Percentiles rank a stretch among this genome's conserved stretches.
phyloP scores from a whole-genome alignment of 73 alveolate genomes.

The Tetrahymena borealis region DNA sequence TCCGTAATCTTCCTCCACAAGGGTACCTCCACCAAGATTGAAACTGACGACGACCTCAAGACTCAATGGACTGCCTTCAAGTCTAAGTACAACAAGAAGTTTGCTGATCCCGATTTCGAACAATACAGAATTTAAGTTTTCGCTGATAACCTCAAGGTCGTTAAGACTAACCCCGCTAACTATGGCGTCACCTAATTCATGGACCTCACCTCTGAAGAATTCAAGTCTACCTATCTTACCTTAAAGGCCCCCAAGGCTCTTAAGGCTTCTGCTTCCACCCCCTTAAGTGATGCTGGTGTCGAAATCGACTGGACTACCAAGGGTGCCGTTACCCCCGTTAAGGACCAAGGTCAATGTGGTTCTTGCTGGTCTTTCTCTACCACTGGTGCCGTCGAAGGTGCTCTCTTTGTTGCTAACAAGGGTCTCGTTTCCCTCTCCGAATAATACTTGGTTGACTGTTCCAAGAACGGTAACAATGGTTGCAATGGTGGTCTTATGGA shows the following conservation, averaged over 20 bases:
- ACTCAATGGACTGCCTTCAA: not conserved
- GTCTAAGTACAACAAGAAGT: not conserved
- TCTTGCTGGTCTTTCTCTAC: constrained; percentile 79
- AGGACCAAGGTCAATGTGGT: constrained; percentile 77
- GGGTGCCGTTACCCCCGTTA: constrained; percentile 62
- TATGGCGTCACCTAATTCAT: constrained; percentile 25
- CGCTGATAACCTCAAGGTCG: not conserved
- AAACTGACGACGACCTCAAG: not conserved
- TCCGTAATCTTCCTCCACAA: not conserved
- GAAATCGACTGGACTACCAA: constrained; percentile 47
- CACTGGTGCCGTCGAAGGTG: constrained; percentile 77
- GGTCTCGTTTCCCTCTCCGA: constrained; percentile 38
- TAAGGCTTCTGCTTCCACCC: not conserved
- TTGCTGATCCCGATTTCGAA: not conserved
- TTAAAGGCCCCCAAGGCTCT: not conserved
- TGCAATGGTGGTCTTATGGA: constrained; percentile 68
- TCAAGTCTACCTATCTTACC: constrained; percentile 10
- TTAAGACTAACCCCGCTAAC: not conserved
- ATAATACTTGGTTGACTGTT: constrained; percentile 70
- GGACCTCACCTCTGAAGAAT: constrained; percentile 36
- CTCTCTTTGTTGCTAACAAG: constrained; percentile 24
- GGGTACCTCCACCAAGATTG: too few species aligned
- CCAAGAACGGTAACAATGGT: constrained; percentile 56
- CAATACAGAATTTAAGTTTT: not conserved
- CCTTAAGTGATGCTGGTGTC: not conserved